Base-by-base conservation (phyloP, 2,329 filamentous ascomycete genomes). In the Corinectria fuckeliana region DNA sequence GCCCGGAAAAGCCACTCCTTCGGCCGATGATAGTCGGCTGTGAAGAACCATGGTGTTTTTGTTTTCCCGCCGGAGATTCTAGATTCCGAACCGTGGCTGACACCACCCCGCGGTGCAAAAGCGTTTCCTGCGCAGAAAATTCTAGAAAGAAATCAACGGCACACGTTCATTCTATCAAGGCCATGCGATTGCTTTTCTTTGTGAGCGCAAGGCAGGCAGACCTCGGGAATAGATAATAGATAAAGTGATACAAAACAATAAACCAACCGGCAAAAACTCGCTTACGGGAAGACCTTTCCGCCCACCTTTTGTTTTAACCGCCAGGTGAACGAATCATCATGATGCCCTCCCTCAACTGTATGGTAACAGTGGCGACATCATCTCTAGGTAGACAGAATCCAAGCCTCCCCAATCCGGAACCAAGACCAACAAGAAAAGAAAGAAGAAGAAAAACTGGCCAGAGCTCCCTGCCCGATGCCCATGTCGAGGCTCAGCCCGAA, bases 351-450 rank as follows among this genome's bases (percentile, higher is more conserved):
- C 36, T 65, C 49, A 32, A 60, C 58, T 62, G 42, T 26, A 58
- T 28, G 64, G 58, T 53, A 44, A 52, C 42, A 52, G 56, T 51
- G 50, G 64, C 55, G 32, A 42, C 34, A 23, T 61, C 66, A 62
- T 56, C 61, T 66, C 61, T 65, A 65, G 34, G 57, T 55, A 51
- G 55, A 60, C 38, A n/a, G n/a, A n/a, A n/a, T n/a, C 48, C 52
- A 52, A 54, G 47, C 36, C 64, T 57, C 30, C 55, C 55, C 39
- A 39, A 13, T 25, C 18, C 21, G 11, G n/a, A 10, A 28, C 26
- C 3, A 10, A 28, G 11, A 5, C 44, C n/a, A 39, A 56, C 23
- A 44, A 10, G 7, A 32, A 6, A 38, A 11, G 38, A 49, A 16
- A 5, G n/a, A 20, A 32, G 41, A 44, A 30, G 18, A 26, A 36